Base-by-base conservation (phyloP, 2,329 filamentous ascomycete species). In the Teratosphaeria zuluensis region DNA sequence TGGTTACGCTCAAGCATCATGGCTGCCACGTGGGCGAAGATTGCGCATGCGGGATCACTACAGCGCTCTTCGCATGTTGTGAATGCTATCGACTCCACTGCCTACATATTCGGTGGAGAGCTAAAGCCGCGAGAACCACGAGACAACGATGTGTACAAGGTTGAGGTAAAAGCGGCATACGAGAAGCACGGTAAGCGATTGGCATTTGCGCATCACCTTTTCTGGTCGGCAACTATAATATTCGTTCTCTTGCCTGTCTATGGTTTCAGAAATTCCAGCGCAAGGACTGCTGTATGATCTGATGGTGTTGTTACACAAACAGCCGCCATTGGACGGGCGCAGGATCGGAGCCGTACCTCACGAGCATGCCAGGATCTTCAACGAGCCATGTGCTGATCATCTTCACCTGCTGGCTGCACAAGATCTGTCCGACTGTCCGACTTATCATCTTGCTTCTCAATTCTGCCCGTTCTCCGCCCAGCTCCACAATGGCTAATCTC, bases 51-150 rank as follows among this genome's bases (percentile, higher is more conserved):
- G 21, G 70, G 74, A 31, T 64, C 70, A 35, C 78, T 91, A 7
- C 83, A 84, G 46, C 85, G 89, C 57, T 92, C 89, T 1, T 91
- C 89, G 0, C 89, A 94, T 68, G 81, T 83, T 2, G 77, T 87
- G 48, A 73, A 86, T 24, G 76, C 75, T 53, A 51, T 64, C 5
- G 59, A 51, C 35, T 75, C 79, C 14, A 78, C 76, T n/a, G 80
- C 81, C 52, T 87, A 84, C 72, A 78, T 95, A 66, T 95, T 91
- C 68, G 90, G 90, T 60, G 90, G 90, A 64, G 89, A 94, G 71
- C 73, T 85, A 55, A 75, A 78, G 53, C 80, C 87, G 2, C 79
- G 84, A 54, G 76, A 88, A 68, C 86, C 87, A 6, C 80, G 86
- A 58, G 88, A 91, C 74, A 89, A 90, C 68, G 79, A 84, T 64